A percentile compares a stretch with the other conserved stretches of the same genome.
phyloP scores from a whole-genome alignment of 768 basidiomycete species.

The Boletus barrowsii region DNA sequence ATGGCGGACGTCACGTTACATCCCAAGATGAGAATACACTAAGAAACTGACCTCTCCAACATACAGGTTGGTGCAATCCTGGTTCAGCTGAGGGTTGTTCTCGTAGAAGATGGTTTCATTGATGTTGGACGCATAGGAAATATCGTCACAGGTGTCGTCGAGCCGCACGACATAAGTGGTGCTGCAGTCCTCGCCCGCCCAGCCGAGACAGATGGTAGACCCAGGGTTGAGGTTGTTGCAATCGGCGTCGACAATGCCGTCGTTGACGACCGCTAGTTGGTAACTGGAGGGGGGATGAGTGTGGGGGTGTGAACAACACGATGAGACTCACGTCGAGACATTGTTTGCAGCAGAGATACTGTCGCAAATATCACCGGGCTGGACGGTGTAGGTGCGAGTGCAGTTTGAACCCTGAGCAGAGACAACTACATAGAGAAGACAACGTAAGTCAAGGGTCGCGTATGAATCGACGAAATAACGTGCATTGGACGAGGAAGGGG shows the following conservation, averaged over 20 bases:
- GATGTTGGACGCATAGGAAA: constrained; percentile 40
- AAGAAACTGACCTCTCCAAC: constrained; percentile 60
- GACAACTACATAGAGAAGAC: constrained; percentile 17
- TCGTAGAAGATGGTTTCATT: constrained; percentile 50
- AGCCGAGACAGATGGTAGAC: constrained; percentile 59
- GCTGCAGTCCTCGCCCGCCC: constrained; percentile 56
- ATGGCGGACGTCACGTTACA: not conserved
- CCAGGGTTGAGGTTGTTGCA: constrained; percentile 62
- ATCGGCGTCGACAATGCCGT: constrained; percentile 40
- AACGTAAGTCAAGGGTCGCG: constrained; percentile 4
- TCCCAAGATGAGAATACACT: not conserved
- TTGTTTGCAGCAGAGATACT: constrained; percentile 60
- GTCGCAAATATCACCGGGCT: constrained; percentile 66
- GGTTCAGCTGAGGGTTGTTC: constrained; percentile 76
- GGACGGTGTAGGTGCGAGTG: constrained; percentile 57
- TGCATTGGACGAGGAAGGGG: constrained; percentile 46
- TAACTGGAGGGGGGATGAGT: constrained; percentile 42
- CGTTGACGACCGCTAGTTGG: constrained; percentile 69
- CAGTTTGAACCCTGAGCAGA: constrained; percentile 36
- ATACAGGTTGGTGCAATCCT: constrained; percentile 63
- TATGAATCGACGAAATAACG: constrained; percentile 5
- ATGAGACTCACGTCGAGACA: constrained; percentile 56
- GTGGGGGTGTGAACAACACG: not conserved
- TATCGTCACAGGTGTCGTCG: constrained; percentile 58
- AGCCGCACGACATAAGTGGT: constrained; percentile 53